Conservation (phyloP, 2,329 filamentous ascomycete genomes). For the Pezizomycotina sp. region DNA sequence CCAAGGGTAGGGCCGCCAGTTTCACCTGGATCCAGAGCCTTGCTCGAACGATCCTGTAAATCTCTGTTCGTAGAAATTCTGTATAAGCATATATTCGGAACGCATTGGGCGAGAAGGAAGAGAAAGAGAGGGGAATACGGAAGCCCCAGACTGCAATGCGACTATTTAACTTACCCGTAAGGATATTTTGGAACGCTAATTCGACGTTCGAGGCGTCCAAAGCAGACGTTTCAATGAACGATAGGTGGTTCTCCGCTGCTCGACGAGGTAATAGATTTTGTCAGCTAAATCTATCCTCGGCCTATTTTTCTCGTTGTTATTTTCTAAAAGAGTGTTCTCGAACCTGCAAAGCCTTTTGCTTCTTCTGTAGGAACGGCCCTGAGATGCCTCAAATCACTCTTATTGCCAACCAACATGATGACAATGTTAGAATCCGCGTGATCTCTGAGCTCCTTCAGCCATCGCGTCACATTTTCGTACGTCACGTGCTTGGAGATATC, state of each 20-base stretch:
- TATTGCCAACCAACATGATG: constrained; percentile 99
- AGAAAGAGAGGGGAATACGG: too few species aligned
- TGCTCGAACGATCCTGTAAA: too few species aligned
- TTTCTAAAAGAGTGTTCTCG: constrained; percentile 26
- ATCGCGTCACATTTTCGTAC: constrained; percentile 96
- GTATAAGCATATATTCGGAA: too few species aligned
- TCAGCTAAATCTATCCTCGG: constrained; percentile 2
- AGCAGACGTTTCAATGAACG: constrained; percentile 97
- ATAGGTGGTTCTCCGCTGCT: constrained; percentile 87
- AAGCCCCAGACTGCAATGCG: too few species aligned
- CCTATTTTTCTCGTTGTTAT: neutral
- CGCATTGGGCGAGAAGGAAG: too few species aligned
- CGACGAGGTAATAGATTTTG: constrained; percentile 1
- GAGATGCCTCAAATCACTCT: constrained; percentile 98
- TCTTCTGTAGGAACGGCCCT: constrained; percentile 94
- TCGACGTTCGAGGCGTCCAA: constrained; percentile 98
- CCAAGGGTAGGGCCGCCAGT: too few species aligned
- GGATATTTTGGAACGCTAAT: constrained; percentile 97
- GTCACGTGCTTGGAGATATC: constrained; percentile 99
- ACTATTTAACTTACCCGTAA: constrained; percentile 79
- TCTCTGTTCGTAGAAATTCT: too few species aligned
- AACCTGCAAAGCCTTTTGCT: constrained; percentile 94
- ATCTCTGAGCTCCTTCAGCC: constrained; percentile 96
- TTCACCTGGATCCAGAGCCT: too few species aligned
- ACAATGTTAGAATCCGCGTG: constrained; percentile 98